Base-by-base conservation (phyloP, 768 basidiomycete genomes). In the Botryobasidium botryosum region DNA sequence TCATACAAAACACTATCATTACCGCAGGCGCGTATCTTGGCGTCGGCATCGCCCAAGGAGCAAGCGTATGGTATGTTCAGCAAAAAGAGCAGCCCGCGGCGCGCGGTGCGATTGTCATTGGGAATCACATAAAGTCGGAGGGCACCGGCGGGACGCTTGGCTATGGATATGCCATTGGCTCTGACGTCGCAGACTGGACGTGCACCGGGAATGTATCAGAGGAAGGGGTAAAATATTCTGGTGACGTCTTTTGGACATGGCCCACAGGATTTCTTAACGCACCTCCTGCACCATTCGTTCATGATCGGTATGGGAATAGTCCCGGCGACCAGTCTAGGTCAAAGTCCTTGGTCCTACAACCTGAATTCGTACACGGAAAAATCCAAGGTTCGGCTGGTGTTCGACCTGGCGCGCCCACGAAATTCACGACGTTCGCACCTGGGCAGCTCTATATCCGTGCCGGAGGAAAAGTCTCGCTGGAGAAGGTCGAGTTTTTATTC, bases 1-100 rank as follows among this genome's bases (percentile, higher is more conserved):
- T 55, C 24, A 39, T 48, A 3, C 53, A 55, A 35, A 55, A 55
- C 38, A 55, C 54, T 10, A 49, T 55, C 29, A 43, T 49, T 4
- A 42, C 51, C 25, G 48, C 45, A 27, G 54, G 54, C 8, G 24
- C 49, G 7, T 50, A 50, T 23, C 41, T 55, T 42, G 51, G 51
- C 35, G 47, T 48, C 18, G 54, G 51, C 8, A 55, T 55, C 17
- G 54, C 49, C 6, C 54, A 55, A 48, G 54, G 54, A 18, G 45
- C 45, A n/a, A 44, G 53, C 6, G 52, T 51, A 1, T 55, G 54
- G 54, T 50, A 49, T 27, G 40, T 29, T 10, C 33, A 35, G 27
- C 35, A 45, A 3, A n/a, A n/a, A n/a, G 26, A 37, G 15, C 46
- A 52, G 27, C 17, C 53, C 25, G 48, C 47, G 38, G n/a, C n/a